phyloP scores from a whole-genome alignment of 331 rosid species.

The Ulmus americana region DNA sequence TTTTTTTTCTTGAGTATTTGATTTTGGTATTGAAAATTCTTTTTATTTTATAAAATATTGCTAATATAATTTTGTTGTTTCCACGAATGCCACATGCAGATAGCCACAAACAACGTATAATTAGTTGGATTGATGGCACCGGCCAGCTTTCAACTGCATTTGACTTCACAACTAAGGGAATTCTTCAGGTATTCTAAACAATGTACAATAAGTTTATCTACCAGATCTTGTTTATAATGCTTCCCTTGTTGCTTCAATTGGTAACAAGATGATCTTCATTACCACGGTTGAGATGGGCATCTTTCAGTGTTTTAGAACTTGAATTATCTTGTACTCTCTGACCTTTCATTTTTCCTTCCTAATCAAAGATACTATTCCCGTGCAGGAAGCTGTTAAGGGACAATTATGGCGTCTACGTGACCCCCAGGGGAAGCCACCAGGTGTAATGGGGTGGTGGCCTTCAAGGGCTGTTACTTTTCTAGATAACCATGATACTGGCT shows the following conservation, averaged over 20 bases:
- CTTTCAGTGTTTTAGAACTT: not conserved
- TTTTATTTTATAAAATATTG: not conserved
- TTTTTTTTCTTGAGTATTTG: too few relatives aligned
- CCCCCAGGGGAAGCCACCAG: slow-evolving; percentile 80
- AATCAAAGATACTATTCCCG: slow-evolving; percentile 6
- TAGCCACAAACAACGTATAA: slow-evolving; percentile 61
- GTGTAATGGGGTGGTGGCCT: slow-evolving; percentile 87
- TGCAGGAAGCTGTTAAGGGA: slow-evolving; percentile 86
- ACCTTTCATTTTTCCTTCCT: not conserved
- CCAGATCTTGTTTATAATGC: too few relatives aligned
- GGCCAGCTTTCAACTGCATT: slow-evolving; percentile 78
- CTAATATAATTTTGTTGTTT: slow-evolving; percentile 1
- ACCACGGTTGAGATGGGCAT: not conserved
- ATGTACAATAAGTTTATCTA: too few relatives aligned
- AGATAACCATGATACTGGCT: slow-evolving; percentile 89
- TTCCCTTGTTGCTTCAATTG: too few relatives aligned
- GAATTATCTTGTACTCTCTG: not conserved
- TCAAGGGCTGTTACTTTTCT: slow-evolving; percentile 76
- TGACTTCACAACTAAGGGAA: slow-evolving; percentile 84
- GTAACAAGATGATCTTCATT: slow-evolving; percentile 2
- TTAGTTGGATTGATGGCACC: slow-evolving; percentile 71
- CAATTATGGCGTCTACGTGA: slow-evolving; percentile 74
- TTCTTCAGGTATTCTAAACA: slow-evolving; percentile 61
- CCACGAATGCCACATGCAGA: slow-evolving; percentile 36
- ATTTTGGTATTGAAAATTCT: too few relatives aligned